Conservation (phyloP, 495 filamentous ascomycete species). For the Daldinia childiae region DNA sequence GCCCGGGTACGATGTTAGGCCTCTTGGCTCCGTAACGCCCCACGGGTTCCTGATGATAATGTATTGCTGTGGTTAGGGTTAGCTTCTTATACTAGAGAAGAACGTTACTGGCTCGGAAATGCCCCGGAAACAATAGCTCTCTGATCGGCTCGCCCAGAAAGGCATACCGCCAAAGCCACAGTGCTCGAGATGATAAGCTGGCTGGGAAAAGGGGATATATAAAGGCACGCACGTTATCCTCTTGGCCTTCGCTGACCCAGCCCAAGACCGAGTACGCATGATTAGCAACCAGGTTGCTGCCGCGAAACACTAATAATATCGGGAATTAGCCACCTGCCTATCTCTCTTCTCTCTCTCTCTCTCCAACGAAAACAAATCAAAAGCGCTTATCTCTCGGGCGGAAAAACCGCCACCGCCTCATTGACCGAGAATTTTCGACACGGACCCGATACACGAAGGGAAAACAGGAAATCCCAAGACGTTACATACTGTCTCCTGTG, state of each 20-base stretch:
- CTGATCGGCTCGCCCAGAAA: neutral
- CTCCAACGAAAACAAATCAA: neutral
- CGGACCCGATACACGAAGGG: neutral
- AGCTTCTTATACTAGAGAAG: neutral
- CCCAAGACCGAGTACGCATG: constrained; percentile 53
- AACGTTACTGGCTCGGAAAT: neutral
- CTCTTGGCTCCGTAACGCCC: constrained; percentile 49
- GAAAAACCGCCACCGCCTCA: neutral
- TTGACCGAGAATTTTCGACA: neutral
- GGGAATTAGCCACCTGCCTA: too few relatives aligned
- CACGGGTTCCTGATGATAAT: constrained; percentile 52
- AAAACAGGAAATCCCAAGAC: neutral
- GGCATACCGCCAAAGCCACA: too few relatives aligned
- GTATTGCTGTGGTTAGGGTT: constrained; percentile 36
- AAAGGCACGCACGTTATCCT: constrained; percentile 28
- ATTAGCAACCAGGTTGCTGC: constrained; percentile 50
- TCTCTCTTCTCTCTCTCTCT: too few relatives aligned
- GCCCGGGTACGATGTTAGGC: constrained; percentile 44
- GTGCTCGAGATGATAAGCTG: too few relatives aligned
- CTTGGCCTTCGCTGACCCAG: constrained; percentile 49
- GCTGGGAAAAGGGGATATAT: neutral
- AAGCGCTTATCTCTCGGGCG: neutral
- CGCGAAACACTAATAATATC: constrained; percentile 37
- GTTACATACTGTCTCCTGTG: constrained; percentile 22
- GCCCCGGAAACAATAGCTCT: neutral